phyloP scores from a whole-genome alignment of 164 flowering plant genomes.

The Umbellularia californica region DNA sequence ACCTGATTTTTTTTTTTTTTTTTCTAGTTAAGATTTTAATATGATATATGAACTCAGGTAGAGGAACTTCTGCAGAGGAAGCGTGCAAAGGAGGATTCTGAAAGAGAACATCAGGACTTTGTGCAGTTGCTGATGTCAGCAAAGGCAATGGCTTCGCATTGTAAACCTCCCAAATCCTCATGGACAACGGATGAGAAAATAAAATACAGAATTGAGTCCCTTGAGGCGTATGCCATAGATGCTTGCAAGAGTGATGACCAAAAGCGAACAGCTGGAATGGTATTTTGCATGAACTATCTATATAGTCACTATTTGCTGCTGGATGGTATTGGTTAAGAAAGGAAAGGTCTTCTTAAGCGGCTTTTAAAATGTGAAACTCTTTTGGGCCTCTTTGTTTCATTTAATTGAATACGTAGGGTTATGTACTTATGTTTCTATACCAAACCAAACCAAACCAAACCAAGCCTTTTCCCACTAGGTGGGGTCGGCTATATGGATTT shows the following conservation, averaged over 20 bases:
- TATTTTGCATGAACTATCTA: constrained; percentile 18
- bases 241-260: constrained; percentile 64
- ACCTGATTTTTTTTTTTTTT: too few species aligned
- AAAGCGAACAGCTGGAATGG: constrained; percentile 73
- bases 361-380: background rate
- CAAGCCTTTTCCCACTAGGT: too few species aligned
- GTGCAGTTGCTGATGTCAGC: constrained; percentile 58
- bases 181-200: constrained; percentile 67
- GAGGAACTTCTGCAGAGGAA: constrained; percentile 67
- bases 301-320: background rate
- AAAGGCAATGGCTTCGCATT: constrained; percentile 51
- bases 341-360: background rate
- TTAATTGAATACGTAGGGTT: too few species aligned
- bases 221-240: constrained; percentile 81
- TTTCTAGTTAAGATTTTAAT: too few species aligned
- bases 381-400: background rate
- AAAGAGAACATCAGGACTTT: constrained; percentile 81
- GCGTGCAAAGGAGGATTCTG: constrained; percentile 67
- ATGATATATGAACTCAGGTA: constrained; percentile 40
- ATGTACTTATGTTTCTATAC: too few species aligned
- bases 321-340: background rate
- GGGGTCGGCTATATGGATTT: too few species aligned
- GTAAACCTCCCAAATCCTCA: constrained; percentile 66
- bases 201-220: constrained; percentile 49
- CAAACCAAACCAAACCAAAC: too few species aligned